Evolutionary conservation across 2,329 filamentous ascomycete genomes (phyloP), one percentile per base, ranked within the genome.

Genomic region (Curvularia spicifera): DNA sequence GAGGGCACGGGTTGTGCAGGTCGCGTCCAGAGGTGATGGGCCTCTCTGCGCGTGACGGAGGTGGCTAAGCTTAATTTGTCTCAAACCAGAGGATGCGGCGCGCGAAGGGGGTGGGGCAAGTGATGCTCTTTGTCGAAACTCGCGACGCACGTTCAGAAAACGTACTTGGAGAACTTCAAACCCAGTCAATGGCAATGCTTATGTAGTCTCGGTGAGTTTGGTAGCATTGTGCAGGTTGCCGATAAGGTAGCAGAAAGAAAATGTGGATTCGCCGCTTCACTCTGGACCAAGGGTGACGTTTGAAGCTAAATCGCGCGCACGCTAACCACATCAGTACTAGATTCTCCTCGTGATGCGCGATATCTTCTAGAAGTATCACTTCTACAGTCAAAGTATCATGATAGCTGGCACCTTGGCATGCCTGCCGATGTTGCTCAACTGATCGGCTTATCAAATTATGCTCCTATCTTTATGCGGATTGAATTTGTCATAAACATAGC

Each of bases 191-290:
- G 31, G 26, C 29, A 39, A 35, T 43, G 40, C 9, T 43, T 46
- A 42, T 24, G 50, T 52, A 42, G 35, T 56, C 56, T 53, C 28
- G 35, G 46, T 49, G 31, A 50, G 7, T 42, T 20, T 31, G 49
- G 42, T 37, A 26, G 22, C 29, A 49, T 47, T 45, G 44, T 28
- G 56, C 44, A 49, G 26, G 51, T 28, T 53, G 49, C 13, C 40
- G 58, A 61, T 56, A 59, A 61, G 59, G 57, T 53, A 59, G 51
- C 55, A 53, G 51, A 39, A 56, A 53, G 53, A 54, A 57, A 63
- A 26, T 40, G 51, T 35, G 26, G 46, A 15, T 8, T 45, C 44
- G 37, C 43, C 54, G 59, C 56, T 49, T 35, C 48, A 35, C 31
- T 48, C 47, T 15, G 57, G 43, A 47, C 24, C 37, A 39, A 26